Conservation (phyloP, 2,329 filamentous ascomycete species). For the Aspergillus brasiliensis region DNA sequence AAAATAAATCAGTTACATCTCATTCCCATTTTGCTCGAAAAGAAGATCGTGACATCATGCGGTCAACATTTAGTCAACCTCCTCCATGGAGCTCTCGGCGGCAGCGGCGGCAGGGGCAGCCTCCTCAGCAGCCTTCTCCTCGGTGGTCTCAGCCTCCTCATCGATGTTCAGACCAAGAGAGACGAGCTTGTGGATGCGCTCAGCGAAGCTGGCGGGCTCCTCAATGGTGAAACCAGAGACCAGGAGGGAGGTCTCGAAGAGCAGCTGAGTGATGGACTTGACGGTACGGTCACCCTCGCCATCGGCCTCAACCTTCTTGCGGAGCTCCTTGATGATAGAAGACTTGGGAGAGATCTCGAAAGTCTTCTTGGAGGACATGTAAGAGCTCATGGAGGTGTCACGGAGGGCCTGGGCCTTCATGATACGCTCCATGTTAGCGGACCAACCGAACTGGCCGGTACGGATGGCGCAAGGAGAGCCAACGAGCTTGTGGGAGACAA, state of each 20-base stretch:
- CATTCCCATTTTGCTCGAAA: conserved; percentile 16
- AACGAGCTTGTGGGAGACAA: conserved; percentile 96
- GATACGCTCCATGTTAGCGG: conserved; percentile 99
- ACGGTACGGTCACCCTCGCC: conserved; percentile 98
- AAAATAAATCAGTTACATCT: conserved; percentile 13
- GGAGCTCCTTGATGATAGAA: conserved; percentile 96
- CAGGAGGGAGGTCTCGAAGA: conserved; percentile 97
- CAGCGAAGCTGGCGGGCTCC: conserved; percentile 94
- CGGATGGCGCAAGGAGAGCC: conserved; percentile 96
- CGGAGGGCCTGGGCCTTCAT: conserved; percentile 99
- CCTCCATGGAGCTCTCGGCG: conserved; percentile 97
- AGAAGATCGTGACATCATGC: conserved; percentile 13
- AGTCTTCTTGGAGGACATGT: conserved; percentile 99
- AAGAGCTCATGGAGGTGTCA: conserved; percentile 99
- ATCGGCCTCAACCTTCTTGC: conserved; percentile 97
- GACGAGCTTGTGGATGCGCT: conserved; percentile 99
- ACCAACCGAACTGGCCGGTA: conserved; percentile 99
- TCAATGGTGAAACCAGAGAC: conserved; percentile 99
- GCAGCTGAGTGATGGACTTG: conserved; percentile 97
- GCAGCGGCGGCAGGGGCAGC: conserved; percentile 64
- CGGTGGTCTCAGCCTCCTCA: conserved; percentile 76
- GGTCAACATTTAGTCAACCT: conserved; percentile 78
- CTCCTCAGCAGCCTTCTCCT: conserved; percentile 57
- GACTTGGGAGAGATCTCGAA: conserved; percentile 99
- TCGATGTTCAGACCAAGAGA: conserved; percentile 97